Percentiles rank a stretch among this genome's conserved stretches.
phyloP scores from a whole-genome alignment of 1,139 yeast species.

The Pichia sp. region DNA sequence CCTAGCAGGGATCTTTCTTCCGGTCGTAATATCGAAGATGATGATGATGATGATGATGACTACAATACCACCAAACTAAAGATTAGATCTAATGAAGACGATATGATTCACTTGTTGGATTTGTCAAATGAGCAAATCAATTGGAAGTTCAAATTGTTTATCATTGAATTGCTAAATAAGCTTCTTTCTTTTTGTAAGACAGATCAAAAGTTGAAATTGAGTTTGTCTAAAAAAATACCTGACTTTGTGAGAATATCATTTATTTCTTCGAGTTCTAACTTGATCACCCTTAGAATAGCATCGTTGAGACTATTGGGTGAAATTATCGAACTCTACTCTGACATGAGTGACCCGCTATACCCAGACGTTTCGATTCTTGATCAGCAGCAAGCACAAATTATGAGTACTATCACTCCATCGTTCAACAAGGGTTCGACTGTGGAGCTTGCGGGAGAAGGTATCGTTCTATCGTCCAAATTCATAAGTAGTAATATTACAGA shows the following conservation, averaged over 20 bases:
- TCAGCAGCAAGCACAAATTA: slow-evolving; percentile 92
- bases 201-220: slow-evolving; percentile 40
- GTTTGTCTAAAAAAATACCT: slow-evolving; percentile 51
- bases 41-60: slow-evolving; percentile 21
- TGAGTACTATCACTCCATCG: slow-evolving; percentile 88
- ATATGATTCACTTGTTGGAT: slow-evolving; percentile 30
- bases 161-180: slow-evolving; percentile 55
- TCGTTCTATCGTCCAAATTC: slow-evolving; percentile 75
- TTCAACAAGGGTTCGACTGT: slow-evolving; percentile 72
- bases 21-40: slow-evolving; percentile 28
- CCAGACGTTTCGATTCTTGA: slow-evolving; percentile 71
- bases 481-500: slow-evolving; percentile 52
- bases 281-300: slow-evolving; percentile 54
- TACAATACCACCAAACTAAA: slow-evolving; percentile 3
- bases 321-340: slow-evolving; percentile 44
- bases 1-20: not conserved
- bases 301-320: slow-evolving; percentile 70
- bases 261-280: slow-evolving; percentile 73
- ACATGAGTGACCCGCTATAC: slow-evolving; percentile 66
- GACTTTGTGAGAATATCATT: slow-evolving; percentile 81
- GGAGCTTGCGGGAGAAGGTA: slow-evolving; percentile 70
- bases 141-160: slow-evolving; percentile 65
- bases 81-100: not conserved
- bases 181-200: slow-evolving; percentile 44
- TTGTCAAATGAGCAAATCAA: slow-evolving; percentile 56